Evolutionary conservation across 2,329 filamentous ascomycete genomes (phyloP).

Genomic region (Neurospora sp.): DNA sequence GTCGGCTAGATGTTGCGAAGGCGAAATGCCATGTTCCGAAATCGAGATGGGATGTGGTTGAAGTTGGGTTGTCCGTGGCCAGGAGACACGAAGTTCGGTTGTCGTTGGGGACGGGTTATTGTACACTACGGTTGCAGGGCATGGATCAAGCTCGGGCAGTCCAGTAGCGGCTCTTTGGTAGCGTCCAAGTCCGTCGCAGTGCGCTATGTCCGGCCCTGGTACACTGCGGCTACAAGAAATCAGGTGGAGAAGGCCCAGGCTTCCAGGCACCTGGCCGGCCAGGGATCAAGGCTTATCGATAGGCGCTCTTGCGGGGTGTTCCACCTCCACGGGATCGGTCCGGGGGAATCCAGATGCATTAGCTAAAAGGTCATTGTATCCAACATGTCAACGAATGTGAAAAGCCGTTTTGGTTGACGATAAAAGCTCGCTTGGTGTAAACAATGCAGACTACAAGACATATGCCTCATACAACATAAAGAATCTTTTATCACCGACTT

Average conservation of each 20-base stretch:
- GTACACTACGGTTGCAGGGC: constrained; percentile 10
- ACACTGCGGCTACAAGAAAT: background rate
- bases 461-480: background rate
- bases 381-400: background rate
- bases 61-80: background rate
- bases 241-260: background rate
- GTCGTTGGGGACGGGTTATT: background rate
- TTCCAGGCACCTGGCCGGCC: background rate
- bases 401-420: background rate
- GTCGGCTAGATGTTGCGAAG: background rate
- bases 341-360: too few species aligned
- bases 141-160: background rate
- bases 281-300: background rate
- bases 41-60: background rate
- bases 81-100: background rate
- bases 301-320: background rate
- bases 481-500: background rate
- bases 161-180: background rate
- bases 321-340: background rate
- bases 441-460: background rate
- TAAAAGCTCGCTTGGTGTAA: background rate
- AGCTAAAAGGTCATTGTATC: background rate
- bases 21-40: background rate
- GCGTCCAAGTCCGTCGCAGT: background rate
- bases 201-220: background rate